phyloP scores from a whole-genome alignment of 2,329 filamentous ascomycete species.

The Polytolypa hystricis region DNA sequence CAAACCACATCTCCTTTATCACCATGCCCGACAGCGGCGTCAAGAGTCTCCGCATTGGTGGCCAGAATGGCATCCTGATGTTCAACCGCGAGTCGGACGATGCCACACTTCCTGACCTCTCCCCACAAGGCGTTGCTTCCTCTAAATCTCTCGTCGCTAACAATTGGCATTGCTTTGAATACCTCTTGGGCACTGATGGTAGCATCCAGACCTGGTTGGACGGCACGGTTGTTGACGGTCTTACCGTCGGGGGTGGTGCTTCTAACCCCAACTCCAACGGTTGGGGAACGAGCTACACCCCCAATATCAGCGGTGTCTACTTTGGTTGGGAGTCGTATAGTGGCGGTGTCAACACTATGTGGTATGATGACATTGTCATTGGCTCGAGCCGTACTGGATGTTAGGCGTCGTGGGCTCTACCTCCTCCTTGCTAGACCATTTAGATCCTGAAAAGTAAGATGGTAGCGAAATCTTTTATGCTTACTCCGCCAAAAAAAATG shows the following conservation, averaged over 20 bases:
- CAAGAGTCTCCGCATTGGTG: conserved; percentile 54
- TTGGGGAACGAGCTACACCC: conserved; percentile 42
- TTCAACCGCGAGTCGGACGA: conserved; percentile 55
- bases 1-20: conserved; percentile 52
- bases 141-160: conserved; percentile 42
- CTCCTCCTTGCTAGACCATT: too few species aligned
- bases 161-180: conserved; percentile 50
- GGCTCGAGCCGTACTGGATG: conserved; percentile 41
- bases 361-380: conserved; percentile 50
- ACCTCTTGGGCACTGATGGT: conserved; percentile 48
- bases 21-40: conserved; percentile 50
- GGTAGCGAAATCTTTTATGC: too few species aligned
- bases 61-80: conserved; percentile 51
- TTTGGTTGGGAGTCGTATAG: conserved; percentile 56
- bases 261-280: conserved; percentile 42
- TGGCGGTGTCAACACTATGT: conserved; percentile 50
- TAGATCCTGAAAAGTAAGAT: too few species aligned
- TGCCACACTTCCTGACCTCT: conserved; percentile 51
- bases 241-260: conserved; percentile 39
- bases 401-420: too few species aligned
- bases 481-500: too few species aligned
- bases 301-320: conserved; percentile 45
- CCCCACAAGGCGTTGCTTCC: conserved; percentile 46
- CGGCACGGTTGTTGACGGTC: conserved; percentile 39
- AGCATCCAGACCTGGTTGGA: conserved; percentile 52